Conservation (phyloP, 768 basidiomycete species). For the Ramaria rubella region DNA sequence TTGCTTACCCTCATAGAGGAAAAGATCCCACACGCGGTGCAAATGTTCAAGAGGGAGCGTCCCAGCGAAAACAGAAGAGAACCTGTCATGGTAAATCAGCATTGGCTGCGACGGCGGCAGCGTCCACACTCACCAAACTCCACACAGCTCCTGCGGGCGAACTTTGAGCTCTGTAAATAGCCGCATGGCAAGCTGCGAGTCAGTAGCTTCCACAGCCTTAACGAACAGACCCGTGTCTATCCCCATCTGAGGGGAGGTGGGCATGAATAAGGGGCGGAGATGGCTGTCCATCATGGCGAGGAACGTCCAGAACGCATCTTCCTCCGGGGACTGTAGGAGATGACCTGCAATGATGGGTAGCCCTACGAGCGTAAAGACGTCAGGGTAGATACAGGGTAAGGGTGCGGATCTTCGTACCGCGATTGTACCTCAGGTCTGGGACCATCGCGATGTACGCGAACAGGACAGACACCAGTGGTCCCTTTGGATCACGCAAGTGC, state of each 20-base stretch:
- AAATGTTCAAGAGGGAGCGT: conserved; percentile 58
- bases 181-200: conserved; percentile 55
- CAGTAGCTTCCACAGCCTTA: conserved; percentile 59
- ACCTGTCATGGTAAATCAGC: conserved; percentile 38
- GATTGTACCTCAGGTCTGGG: conserved; percentile 65
- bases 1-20: conserved; percentile 66
- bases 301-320: conserved; percentile 90
- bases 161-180: conserved; percentile 61
- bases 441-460: conserved; percentile 83
- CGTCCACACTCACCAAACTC: conserved; percentile 48
- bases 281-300: conserved; percentile 80
- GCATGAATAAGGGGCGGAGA: conserved; percentile 70
- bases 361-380: conserved; percentile 33
- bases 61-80: conserved; percentile 64
- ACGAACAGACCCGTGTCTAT: conserved; percentile 69
- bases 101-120: background rate
- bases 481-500: conserved; percentile 50
- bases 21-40: conserved; percentile 76
- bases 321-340: conserved; percentile 70
- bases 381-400: background rate
- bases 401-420: conserved; percentile 37
- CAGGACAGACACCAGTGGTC: conserved; percentile 47
- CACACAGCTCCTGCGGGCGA: conserved; percentile 48
- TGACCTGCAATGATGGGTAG: conserved; percentile 67
- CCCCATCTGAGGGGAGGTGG: conserved; percentile 55